A percentile compares a stretch with the other conserved stretches of the same genome.
Conservation (phyloP, 2,329 filamentous ascomycete species). For the Beauveria pseudobassiana region DNA sequence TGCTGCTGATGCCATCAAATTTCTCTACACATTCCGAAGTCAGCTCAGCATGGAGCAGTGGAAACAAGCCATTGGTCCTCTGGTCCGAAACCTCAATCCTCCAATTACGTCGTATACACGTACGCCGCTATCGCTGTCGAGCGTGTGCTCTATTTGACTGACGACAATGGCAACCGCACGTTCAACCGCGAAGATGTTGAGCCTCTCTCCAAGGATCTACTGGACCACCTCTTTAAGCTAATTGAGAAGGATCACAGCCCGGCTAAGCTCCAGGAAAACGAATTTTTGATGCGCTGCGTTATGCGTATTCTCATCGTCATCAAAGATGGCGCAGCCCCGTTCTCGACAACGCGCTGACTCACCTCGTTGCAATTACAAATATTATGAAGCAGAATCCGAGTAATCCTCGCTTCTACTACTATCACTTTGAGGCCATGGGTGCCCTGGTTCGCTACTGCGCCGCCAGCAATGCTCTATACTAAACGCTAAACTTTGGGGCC, state of each 20-base stretch:
- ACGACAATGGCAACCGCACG: constrained; percentile 67
- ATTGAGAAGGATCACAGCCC: constrained; percentile 79
- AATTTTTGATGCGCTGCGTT: constrained; percentile 96
- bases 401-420: constrained; percentile 98
- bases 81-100: constrained; percentile 87
- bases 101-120: constrained; percentile 94
- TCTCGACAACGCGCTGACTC: constrained; percentile 69
- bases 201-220: constrained; percentile 74
- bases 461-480: constrained; percentile 59
- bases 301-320: constrained; percentile 97
- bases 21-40: constrained; percentile 92
- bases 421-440: constrained; percentile 90
- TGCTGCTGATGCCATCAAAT: constrained; percentile 98
- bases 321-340: constrained; percentile 70
- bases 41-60: constrained; percentile 89
- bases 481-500: constrained; percentile 72
- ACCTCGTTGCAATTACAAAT: constrained; percentile 82
- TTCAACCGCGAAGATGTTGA: constrained; percentile 74
- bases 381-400: constrained; percentile 92
- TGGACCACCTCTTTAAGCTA: constrained; percentile 84
- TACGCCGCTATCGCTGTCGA: constrained; percentile 97
- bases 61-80: constrained; percentile 78
- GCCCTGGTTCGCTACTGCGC: constrained; percentile 71
- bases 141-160: constrained; percentile 75
- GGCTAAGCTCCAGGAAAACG: constrained; percentile 95